phyloP scores from a whole-genome alignment of 139 green algal species.

The Mesotaenium endlicherianum region DNA sequence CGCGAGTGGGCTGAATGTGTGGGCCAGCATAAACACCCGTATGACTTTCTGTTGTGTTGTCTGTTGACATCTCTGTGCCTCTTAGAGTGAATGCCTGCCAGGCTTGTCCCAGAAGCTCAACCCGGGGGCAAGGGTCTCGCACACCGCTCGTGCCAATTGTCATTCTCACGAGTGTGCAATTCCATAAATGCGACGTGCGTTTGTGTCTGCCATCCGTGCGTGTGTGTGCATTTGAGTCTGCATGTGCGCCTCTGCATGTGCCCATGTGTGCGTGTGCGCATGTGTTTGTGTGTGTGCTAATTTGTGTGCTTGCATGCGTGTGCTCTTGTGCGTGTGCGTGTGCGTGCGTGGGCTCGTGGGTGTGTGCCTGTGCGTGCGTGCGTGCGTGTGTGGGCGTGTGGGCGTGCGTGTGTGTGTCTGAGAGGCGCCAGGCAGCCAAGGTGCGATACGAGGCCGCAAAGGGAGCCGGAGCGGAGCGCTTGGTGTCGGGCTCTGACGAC shows the following conservation, averaged over 20 bases:
- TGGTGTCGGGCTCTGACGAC: slow-evolving; percentile 94
- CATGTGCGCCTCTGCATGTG: not conserved
- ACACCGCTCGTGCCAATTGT: too few relatives aligned
- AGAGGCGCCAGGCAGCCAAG: slow-evolving; percentile 50
- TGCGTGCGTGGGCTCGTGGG: not conserved
- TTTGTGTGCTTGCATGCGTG: not conserved
- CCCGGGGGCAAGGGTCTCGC: too few relatives aligned
- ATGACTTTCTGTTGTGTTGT: too few relatives aligned
- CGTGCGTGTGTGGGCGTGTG: not conserved
- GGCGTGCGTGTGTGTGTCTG: too few relatives aligned
- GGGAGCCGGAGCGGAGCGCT: slow-evolving; percentile 69
- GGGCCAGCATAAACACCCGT: too few relatives aligned
- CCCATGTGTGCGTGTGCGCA: not conserved
- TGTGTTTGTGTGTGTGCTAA: not conserved
- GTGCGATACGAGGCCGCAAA: slow-evolving; percentile 68
- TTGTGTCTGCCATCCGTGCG: too few relatives aligned
- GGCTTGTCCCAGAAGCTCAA: too few relatives aligned
- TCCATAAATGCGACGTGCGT: too few relatives aligned
- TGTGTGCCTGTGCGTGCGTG: not conserved
- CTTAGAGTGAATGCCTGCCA: too few relatives aligned
- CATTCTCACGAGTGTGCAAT: too few relatives aligned
- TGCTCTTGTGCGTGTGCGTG: not conserved
- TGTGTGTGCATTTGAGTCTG: not conserved
- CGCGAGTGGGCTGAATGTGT: too few relatives aligned
- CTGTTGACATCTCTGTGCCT: too few relatives aligned